Evolutionary conservation across 441 rosid species (phyloP).

Genomic region (Melastoma candidum): DNA sequence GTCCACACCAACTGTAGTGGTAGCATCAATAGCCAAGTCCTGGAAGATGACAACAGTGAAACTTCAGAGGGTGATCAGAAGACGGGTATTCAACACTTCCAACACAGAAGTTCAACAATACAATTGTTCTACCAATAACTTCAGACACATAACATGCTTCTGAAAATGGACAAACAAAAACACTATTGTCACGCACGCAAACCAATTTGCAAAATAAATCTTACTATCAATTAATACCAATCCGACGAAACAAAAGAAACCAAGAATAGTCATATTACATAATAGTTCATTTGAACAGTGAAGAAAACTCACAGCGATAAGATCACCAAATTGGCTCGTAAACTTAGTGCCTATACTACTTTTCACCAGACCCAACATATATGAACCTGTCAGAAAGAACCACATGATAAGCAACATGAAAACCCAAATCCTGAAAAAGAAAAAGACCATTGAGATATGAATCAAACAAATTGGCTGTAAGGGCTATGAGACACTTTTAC

Average conservation of each 20-base stretch:
- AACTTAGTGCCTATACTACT: constrained; percentile 94
- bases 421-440: too few species aligned
- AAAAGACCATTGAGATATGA: too few species aligned
- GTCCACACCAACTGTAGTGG: constrained; percentile 71
- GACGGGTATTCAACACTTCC: neutral
- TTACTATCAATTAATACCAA: too few species aligned
- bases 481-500: too few species aligned
- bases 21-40: constrained; percentile 95
- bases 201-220: too few species aligned
- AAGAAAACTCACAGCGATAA: constrained; percentile 71
- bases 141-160: too few species aligned
- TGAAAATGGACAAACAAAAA: too few species aligned
- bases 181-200: too few species aligned
- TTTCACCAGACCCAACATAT: constrained; percentile 67
- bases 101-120: neutral
- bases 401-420: too few species aligned
- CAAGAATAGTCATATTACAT: neutral
- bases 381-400: constrained; percentile 37
- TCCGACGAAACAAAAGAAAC: neutral
- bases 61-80: neutral
- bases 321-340: constrained; percentile 91
- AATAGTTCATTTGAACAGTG: neutral
- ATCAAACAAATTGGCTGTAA: too few species aligned
- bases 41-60: constrained; percentile 13
- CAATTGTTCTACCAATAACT: neutral